Conservation (phyloP, 2,329 filamentous ascomycete genomes). For the Alternaria metachromatica region DNA sequence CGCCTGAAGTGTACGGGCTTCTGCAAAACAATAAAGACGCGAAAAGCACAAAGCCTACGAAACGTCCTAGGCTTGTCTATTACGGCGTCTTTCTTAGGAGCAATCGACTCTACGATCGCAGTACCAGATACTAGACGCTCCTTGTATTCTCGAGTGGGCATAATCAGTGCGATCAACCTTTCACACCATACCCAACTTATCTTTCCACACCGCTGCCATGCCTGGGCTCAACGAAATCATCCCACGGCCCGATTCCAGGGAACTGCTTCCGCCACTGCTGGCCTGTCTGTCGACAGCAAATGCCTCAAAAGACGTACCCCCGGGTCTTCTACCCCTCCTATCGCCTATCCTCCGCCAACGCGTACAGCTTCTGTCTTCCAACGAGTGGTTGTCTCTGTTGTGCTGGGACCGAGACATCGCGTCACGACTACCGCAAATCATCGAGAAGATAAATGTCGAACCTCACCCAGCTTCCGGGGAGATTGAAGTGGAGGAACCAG, state of each 20-base stretch:
- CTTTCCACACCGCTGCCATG: constrained; percentile 25
- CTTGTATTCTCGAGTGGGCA: not conserved
- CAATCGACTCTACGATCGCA: not conserved
- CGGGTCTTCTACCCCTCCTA: constrained; percentile 65
- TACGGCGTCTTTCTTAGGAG: not conserved
- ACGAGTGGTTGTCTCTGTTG: constrained; percentile 74
- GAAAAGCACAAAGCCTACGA: constrained; percentile 1
- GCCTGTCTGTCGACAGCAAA: constrained; percentile 69
- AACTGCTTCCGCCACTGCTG: constrained; percentile 67
- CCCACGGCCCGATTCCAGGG: constrained; percentile 61
- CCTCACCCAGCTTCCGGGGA: constrained; percentile 84
- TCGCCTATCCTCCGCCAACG: constrained; percentile 69
- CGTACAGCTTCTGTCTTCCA: constrained; percentile 67
- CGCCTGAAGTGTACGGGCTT: not conserved
- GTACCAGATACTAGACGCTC: not conserved
- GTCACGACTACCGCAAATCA: constrained; percentile 66
- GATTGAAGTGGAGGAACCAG: constrained; percentile 75
- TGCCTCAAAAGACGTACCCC: constrained; percentile 65
- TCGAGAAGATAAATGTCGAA: constrained; percentile 69
- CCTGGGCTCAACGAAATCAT: constrained; percentile 60
- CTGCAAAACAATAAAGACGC: not conserved
- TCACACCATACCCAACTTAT: not conserved
- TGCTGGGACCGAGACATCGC: constrained; percentile 69
- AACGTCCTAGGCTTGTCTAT: not conserved
- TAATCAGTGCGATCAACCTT: not conserved